A percentile compares a stretch with the other conserved stretches of the same genome.
Evolutionary conservation across 768 basidiomycete genomes (phyloP).

Genomic region (Chalciporus pseudorubinellus): DNA sequence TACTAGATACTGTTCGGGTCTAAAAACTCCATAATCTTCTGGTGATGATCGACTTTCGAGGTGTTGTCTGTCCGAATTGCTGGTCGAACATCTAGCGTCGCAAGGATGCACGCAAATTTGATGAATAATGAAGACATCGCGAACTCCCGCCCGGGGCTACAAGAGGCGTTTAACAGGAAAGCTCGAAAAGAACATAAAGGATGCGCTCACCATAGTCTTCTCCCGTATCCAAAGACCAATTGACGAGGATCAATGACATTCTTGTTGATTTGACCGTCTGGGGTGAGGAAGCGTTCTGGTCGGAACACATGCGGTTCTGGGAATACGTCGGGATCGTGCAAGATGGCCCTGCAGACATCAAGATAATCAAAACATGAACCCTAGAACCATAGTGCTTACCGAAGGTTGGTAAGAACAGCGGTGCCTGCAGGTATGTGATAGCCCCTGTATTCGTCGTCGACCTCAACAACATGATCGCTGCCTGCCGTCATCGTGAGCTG

Average conservation of each 20-base stretch:
- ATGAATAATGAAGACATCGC: slow-evolving; percentile 5
- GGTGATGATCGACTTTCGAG: not conserved
- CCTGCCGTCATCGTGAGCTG: not conserved
- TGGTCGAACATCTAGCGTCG: not conserved
- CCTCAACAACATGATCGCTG: slow-evolving; percentile 1
- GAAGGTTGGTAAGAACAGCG: slow-evolving; percentile 3
- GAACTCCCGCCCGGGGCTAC: slow-evolving; percentile 3
- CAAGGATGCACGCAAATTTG: slow-evolving; percentile 6
- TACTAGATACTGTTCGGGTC: slow-evolving; percentile 7
- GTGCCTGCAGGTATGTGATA: not conserved
- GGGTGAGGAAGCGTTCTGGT: slow-evolving; percentile 42
- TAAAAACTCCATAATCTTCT: slow-evolving; percentile 3
- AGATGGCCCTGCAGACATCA: slow-evolving; percentile 33
- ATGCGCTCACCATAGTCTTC: slow-evolving; percentile 1
- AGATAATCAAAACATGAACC: not conserved
- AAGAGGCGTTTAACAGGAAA: not conserved
- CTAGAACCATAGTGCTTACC: not conserved
- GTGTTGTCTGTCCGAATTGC: not conserved
- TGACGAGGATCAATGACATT: slow-evolving; percentile 3
- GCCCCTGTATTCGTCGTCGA: slow-evolving; percentile 5
- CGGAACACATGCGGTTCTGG: slow-evolving; percentile 55
- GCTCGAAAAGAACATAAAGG: not conserved
- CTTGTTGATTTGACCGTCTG: slow-evolving; percentile 4
- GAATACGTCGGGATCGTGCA: slow-evolving; percentile 50
- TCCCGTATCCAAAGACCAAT: slow-evolving; percentile 4